Base-by-base conservation (phyloP, 495 filamentous ascomycete genomes). In the Aspergillus indologenus region DNA sequence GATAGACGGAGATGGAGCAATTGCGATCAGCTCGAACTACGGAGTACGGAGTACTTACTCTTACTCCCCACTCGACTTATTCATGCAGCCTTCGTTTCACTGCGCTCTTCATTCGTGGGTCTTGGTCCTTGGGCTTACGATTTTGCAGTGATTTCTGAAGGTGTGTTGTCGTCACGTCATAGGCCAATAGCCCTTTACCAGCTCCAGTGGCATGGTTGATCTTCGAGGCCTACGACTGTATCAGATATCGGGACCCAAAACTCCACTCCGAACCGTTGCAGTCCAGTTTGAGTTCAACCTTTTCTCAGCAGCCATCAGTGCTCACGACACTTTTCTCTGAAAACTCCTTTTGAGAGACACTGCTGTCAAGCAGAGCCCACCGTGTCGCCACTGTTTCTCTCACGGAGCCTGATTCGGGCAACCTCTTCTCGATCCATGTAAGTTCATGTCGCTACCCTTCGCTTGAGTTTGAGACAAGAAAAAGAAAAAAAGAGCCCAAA, bases 351-450 rank as follows among this genome's bases (percentile, higher is more conserved):
- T 48, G 23, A 34, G 20, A 45, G 23, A 40, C 34, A 40, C 52
- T 42, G 22, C 23, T 40, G 24, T 54, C 21, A 50, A 56, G 29
- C 34, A 60, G 43, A 49, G 50, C 56, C 52, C 73, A 74, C 56
- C 64, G 73, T 78, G 68, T 53, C 61, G 75, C 70, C 66, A 70
- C 65, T 61, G 19, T 61, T 68, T 55, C 53, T 49, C 29, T 47
- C 62, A 51, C 63, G 56, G 64, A 61, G 70, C 66, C 64, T 76
- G 68, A 67, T 54, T 68, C 59, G 67, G 67, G 68, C 69, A 62
- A 59, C 51, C 61, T 50, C 56, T 61, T 54, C 65, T 70, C 67
- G 54, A 62, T 65, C 49, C 42, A 57, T 67, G 75, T 78, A 58
- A 76, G 75, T 76, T 29, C 48, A 34, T 56, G 40, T n/a, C 20